Evolutionary conservation across 2,329 filamentous ascomycete species (phyloP).

Genomic region (Cercospora sojina): DNA sequence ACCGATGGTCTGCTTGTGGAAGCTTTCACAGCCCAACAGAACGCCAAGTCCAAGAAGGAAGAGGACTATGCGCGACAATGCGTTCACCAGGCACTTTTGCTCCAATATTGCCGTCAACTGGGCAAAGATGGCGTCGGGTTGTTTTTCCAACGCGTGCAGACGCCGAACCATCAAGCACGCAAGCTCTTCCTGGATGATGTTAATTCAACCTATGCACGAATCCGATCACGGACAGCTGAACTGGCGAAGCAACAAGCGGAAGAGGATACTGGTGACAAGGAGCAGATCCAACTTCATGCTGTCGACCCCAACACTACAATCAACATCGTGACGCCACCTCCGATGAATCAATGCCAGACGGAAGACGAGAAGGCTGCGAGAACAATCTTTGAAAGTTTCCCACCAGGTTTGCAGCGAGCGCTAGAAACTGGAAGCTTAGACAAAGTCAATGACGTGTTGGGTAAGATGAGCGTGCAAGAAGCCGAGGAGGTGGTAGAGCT

Average conservation of each 20-base stretch:
- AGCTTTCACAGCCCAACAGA: conserved; percentile 84
- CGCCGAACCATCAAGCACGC: conserved; percentile 81
- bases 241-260: conserved; percentile 62
- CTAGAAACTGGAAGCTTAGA: conserved; percentile 87
- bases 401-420: conserved; percentile 75
- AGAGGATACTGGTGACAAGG: conserved; percentile 64
- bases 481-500: conserved; percentile 82
- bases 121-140: conserved; percentile 83
- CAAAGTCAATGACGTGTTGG: conserved; percentile 81
- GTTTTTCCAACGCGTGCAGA: conserved; percentile 96
- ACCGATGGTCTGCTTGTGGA: conserved; percentile 88
- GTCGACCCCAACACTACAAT: conserved; percentile 85
- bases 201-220: conserved; percentile 78
- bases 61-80: conserved; percentile 74
- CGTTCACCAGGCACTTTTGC: conserved; percentile 86
- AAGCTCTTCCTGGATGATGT: conserved; percentile 93
- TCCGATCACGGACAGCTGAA: conserved; percentile 72
- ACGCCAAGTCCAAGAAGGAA: conserved; percentile 54
- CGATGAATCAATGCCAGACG: conserved; percentile 65
- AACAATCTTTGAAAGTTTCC: conserved; percentile 79
- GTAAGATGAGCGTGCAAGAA: conserved; percentile 83
- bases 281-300: conserved; percentile 96
- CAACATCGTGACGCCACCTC: conserved; percentile 84
- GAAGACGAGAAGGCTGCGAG: conserved; percentile 63
- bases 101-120: conserved; percentile 92